A percentile compares a stretch with the other conserved stretches of the same genome.
Conservation (phyloP, 495 filamentous ascomycete genomes). For the Staphylotrichum tortipilum region DNA sequence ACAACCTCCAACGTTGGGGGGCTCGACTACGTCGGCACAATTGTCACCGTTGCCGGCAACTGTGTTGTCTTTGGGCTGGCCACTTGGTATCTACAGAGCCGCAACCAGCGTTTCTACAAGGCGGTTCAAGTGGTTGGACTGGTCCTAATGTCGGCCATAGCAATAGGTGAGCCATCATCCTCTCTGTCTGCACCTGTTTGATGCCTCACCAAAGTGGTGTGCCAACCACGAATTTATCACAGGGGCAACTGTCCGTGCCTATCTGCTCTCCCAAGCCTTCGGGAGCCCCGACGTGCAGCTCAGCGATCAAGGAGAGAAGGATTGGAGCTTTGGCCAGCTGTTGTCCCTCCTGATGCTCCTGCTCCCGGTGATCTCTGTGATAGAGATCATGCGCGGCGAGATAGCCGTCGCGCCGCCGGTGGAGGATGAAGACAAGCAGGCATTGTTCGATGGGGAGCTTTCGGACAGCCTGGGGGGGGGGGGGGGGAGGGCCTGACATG, state of each 20-base stretch:
- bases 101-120: constrained; percentile 37
- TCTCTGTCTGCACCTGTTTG: no score
- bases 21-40: constrained; percentile 42
- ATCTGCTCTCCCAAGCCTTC: constrained; percentile 46
- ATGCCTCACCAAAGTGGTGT: no score
- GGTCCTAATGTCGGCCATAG: constrained; percentile 39
- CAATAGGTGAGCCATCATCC: constrained; percentile 26
- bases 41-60: constrained; percentile 43
- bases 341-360: constrained; percentile 45
- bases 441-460: constrained; percentile 18
- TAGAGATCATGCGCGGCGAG: constrained; percentile 50
- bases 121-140: constrained; percentile 38
- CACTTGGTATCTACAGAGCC: constrained; percentile 49
- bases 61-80: constrained; percentile 41
- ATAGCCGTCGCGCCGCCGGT: constrained; percentile 35
- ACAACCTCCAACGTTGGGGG: constrained; percentile 21
- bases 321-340: constrained; percentile 52
- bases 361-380: constrained; percentile 43
- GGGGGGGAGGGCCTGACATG: no score
- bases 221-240: neutral
- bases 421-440: constrained; percentile 15
- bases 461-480: no score
- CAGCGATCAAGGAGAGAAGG: constrained; percentile 40
- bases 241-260: constrained; percentile 41
- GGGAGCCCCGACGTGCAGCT: constrained; percentile 34